Conservation (phyloP, 2,329 filamentous ascomycete species). For the Colletotrichum eremochloae region DNA sequence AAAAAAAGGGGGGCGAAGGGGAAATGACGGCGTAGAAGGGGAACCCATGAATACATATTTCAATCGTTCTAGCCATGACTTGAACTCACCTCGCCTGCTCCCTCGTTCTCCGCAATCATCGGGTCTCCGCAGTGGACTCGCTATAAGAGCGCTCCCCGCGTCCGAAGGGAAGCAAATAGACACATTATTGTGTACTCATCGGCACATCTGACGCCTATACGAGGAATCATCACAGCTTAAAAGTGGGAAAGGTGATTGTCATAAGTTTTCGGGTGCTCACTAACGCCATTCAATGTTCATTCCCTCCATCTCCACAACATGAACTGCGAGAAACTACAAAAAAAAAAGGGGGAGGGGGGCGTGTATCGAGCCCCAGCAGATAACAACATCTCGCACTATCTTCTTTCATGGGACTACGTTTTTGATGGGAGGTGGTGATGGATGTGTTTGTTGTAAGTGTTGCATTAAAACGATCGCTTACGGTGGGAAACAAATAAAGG, state of each 20-base stretch:
- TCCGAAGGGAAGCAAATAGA: background rate
- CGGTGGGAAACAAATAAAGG: constrained; percentile 24
- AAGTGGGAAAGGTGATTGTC: background rate
- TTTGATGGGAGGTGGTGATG: constrained; percentile 3
- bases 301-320: background rate
- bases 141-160: background rate
- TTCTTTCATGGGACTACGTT: constrained; percentile 7
- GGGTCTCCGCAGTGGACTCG: background rate
- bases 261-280: background rate
- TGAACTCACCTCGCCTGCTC: background rate
- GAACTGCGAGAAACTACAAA: background rate
- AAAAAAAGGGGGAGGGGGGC: background rate
- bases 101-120: background rate
- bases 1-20: constrained; percentile 16
- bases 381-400: constrained; percentile 4
- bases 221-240: background rate
- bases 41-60: constrained; percentile 37
- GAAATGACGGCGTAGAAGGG: constrained; percentile 35
- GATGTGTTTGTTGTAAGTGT: constrained; percentile 9
- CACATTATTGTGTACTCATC: background rate
- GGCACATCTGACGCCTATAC: too few species aligned
- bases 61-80: constrained; percentile 38
- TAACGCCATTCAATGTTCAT: constrained; percentile 7
- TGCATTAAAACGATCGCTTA: constrained; percentile 41
- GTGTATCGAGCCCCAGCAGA: background rate